Evolutionary conservation across 345 rosid species (phyloP), one percentile per base, ranked within the genome.

Genomic region (Salix suchowensis): DNA sequence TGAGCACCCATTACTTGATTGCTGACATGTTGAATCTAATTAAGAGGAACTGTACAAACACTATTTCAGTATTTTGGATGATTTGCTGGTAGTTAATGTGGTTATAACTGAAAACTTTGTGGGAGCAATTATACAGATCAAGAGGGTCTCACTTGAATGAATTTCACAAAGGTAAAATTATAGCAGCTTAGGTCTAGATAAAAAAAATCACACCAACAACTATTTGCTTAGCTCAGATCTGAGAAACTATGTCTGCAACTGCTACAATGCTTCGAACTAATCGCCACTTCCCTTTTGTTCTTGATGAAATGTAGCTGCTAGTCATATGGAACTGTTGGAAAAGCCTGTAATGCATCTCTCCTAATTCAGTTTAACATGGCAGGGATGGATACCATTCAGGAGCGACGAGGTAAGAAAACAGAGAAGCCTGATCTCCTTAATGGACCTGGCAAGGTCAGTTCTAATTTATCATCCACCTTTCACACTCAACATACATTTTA

Each of bases 361-460:
- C 26, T 67, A 10, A 46, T 55, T 72, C 40, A 13, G 11, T 14
- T 32, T 55, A 37, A 40, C 6, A 21, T 78, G 78, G 71, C 89
- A 95, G 99, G 99, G 61, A 73, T 96, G 77, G 93, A 88, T 82
- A 93, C 96, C 54, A 93, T 95, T 82, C 94, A 91, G 86, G 87
- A 83, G 77, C 97, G 98, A 1, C 90, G 98, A 10, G 91, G 91
- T 85, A 89, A 84, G 85, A 82, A 80, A 81, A 95, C 93, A 1
- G 88, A 89, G 67, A 93, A 93, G 67, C 98, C 97, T 28, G 48
- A 85, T 81, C 96, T 93, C 77, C 89, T 95, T 40, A 82, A 88
- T 67, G 98, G 99, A 24, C 99, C 99, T 69, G 98, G 99, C 48
- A 95, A 95, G 94, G 99, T 93, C 69, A 69, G 87, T 76, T 81